A percentile compares a stretch with the other conserved stretches of the same genome.
Evolutionary conservation across 1,284 basidiomycete species (phyloP).

Genomic region (Papiliotrema nemorosa): DNA sequence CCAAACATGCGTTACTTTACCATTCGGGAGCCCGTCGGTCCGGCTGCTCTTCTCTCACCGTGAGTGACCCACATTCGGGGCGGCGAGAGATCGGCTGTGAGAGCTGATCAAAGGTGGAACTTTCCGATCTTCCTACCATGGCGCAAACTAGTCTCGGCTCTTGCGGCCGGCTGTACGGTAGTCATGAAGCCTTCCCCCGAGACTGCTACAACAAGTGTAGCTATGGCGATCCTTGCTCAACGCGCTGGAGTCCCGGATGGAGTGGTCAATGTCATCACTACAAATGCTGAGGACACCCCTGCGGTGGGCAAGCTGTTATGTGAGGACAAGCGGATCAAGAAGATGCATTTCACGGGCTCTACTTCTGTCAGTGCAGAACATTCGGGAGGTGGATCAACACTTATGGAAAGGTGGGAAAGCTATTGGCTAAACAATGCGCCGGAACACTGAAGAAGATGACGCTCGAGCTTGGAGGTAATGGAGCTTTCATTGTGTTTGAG

Average conservation of each 20-base stretch:
- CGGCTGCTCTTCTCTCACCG: slow-evolving; percentile 38
- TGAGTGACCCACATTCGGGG: neutral
- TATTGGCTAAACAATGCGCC: slow-evolving; percentile 14
- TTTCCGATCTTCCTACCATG: slow-evolving; percentile 89
- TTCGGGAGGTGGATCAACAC: neutral
- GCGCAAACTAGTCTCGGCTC: slow-evolving; percentile 86
- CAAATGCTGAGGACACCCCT: slow-evolving; percentile 28
- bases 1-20: slow-evolving; percentile 20
- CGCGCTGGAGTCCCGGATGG: slow-evolving; percentile 91
- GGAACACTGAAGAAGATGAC: slow-evolving; percentile 49
- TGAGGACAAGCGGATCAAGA: slow-evolving; percentile 51
- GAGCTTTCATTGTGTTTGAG: slow-evolving; percentile 42
- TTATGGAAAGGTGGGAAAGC: slow-evolving; percentile 16
- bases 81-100: neutral
- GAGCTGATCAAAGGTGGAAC: slow-evolving; percentile 63
- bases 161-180: slow-evolving; percentile 60
- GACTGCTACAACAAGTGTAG: slow-evolving; percentile 78
- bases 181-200: slow-evolving; percentile 73
- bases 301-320: slow-evolving; percentile 44
- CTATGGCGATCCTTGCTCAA: slow-evolving; percentile 56
- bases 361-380: slow-evolving; percentile 57
- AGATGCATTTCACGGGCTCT: slow-evolving; percentile 88
- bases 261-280: slow-evolving; percentile 87
- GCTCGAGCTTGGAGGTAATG: slow-evolving; percentile 49
- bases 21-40: slow-evolving; percentile 65